These are phyloP conservation scores for Alternaria alternata DNA, from an alignment of 2,329 filamentous ascomycete species.

Conservation along the genomic window DNA sequence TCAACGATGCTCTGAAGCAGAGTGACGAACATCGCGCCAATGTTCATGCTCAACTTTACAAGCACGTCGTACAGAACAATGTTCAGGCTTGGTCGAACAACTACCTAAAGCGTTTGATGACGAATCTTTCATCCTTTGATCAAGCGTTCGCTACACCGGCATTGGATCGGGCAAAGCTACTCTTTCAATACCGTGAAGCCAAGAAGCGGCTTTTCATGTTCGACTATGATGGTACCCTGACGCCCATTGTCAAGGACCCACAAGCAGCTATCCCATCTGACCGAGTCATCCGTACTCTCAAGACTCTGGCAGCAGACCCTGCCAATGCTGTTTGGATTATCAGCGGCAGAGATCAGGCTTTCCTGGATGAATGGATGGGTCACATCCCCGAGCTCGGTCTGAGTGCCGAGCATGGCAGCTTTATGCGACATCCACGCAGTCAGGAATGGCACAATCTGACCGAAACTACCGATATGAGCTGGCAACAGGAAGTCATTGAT, in stretches of 20 bases:
- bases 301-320: conserved; percentile 78
- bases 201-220: conserved; percentile 94
- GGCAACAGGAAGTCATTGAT: conserved; percentile 85
- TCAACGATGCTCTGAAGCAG: conserved; percentile 84
- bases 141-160: conserved; percentile 80
- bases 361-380: conserved; percentile 90
- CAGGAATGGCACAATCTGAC: conserved; percentile 89
- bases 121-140: conserved; percentile 79
- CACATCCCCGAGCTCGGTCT: conserved; percentile 89
- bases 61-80: conserved; percentile 84
- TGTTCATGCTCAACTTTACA: conserved; percentile 79
- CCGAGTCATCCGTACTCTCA: conserved; percentile 80
- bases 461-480: conserved; percentile 86
- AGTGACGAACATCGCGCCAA: conserved; percentile 67
- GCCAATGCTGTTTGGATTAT: conserved; percentile 98
- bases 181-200: conserved; percentile 76
- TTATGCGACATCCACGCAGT: conserved; percentile 81
- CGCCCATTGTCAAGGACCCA: conserved; percentile 90
- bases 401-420: conserved; percentile 95
- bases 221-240: conserved; percentile 97
- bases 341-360: conserved; percentile 90
- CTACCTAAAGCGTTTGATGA: conserved; percentile 80
- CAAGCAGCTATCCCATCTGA: conserved; percentile 88
- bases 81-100: conserved; percentile 86
- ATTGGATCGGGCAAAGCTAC: conserved; percentile 76